Base-by-base conservation (phyloP, 495 filamentous ascomycete genomes). In the Sporormia fimetaria region DNA sequence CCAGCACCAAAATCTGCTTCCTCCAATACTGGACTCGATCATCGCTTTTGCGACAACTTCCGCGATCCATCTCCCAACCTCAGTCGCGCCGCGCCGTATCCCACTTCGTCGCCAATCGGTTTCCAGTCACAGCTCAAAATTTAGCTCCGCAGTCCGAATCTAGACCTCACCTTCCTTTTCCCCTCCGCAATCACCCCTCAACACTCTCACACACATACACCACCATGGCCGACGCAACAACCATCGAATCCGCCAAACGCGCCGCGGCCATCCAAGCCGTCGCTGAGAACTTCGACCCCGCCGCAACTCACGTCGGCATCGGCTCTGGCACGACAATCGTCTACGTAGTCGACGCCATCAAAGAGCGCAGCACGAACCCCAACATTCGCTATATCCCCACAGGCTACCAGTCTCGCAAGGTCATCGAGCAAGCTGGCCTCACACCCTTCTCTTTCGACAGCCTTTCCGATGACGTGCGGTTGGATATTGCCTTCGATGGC, bases 291-390 rank as follows among this genome's bases (percentile, higher is more conserved):
- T 88, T 94, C 63, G 67, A 73, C 29, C 66, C 77, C 33, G 52
- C 68, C 37, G 80, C 78, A 56, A 73, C 68, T 38, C 81, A 78
- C 58, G 74, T 96, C 49, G 90, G 90, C 49, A 96, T 98, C 61
- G 90, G 90, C 39, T 87, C 80, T 41, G 90, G 90, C 42, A 86
- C 78, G 37, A 98, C 90, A 1, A 85, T 98, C 23, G 77, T 92
- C 52, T 92, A 94, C 62, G 90, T 95, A 10, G 87, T 98, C 36
- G 83, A 94, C 54, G 87, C 87, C 26, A 98, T 98, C 63, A 78
- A 80, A 47, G 74, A 73, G 17, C 71, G 23, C 20, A 40, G 14
- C 24, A 43, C 42, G 8, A 47, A 59, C 47, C 58, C 57, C 1
- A 33, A 51, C 23, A 63, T 63, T 32, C 58, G 48, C 26, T 98